Evolutionary conservation across 2,329 filamentous ascomycete genomes (phyloP).

Genomic region (Aspergillus persii): DNA sequence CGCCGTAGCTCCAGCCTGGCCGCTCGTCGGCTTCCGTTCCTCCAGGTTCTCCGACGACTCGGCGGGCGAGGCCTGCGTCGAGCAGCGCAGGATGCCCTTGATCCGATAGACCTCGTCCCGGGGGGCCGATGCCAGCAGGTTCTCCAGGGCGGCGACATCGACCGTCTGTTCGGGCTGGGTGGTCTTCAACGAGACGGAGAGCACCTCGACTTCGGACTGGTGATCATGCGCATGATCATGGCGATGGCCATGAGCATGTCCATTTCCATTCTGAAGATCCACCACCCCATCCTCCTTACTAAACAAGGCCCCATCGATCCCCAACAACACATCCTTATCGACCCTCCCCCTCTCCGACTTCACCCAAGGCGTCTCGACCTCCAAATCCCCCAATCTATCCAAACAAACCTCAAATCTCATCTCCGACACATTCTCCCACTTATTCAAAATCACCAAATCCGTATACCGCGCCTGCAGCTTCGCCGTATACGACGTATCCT

Average conservation of each 20-base stretch:
- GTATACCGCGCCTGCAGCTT: constrained; percentile 86
- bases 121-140: constrained; percentile 68
- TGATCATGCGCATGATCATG: constrained; percentile 57
- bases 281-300: constrained; percentile 40
- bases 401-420: constrained; percentile 72
- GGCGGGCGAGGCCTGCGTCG: constrained; percentile 41
- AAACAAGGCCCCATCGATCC: constrained; percentile 75
- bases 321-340: constrained; percentile 75
- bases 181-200: constrained; percentile 70
- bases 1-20: constrained; percentile 32
- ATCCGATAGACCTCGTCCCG: constrained; percentile 97
- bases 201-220: constrained; percentile 82
- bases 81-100: constrained; percentile 64
- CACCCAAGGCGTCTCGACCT: constrained; percentile 76
- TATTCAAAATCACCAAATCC: constrained; percentile 87
- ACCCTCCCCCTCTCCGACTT: constrained; percentile 82
- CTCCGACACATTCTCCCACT: constrained; percentile 79
- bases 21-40: constrained; percentile 14
- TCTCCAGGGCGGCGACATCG: constrained; percentile 59
- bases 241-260: constrained; percentile 38
- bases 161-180: constrained; percentile 45
- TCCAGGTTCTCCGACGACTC: constrained; percentile 47
- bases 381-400: constrained; percentile 76
- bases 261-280: constrained; percentile 20
- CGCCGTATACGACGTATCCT: constrained; percentile 85